A percentile compares a stretch with the other conserved stretches of the same genome.
These are phyloP conservation scores for Aciculoconidium aculeatum DNA, from an alignment of 805 yeast genomes.

Conservation along the genomic window DNA sequence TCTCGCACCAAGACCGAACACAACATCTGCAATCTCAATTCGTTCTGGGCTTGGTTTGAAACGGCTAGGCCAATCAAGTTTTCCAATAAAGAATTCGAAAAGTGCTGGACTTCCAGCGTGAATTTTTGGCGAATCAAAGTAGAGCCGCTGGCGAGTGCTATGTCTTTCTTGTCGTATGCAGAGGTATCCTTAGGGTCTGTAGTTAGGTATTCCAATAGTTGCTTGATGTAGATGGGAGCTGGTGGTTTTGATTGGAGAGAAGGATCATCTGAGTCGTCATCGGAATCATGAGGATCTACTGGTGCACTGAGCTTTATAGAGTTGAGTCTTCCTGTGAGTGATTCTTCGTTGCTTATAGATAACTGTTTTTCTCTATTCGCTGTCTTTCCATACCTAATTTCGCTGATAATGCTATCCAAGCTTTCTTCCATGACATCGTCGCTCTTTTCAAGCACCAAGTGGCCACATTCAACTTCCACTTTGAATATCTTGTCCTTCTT, in stretches of 20 bases:
- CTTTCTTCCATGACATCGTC: too few relatives aligned
- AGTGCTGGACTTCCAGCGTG: constrained; percentile 55
- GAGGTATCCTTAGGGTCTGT: constrained; percentile 39
- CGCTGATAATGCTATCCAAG: too few relatives aligned
- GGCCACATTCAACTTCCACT: constrained; percentile 12
- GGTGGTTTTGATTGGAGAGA: constrained; percentile 33
- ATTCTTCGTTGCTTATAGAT: too few relatives aligned
- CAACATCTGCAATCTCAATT: constrained; percentile 57
- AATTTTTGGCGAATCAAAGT: constrained; percentile 64
- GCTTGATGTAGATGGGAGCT: constrained; percentile 67
- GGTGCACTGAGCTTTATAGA: too few relatives aligned
- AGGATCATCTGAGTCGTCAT: constrained; percentile 56
- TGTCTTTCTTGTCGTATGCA: constrained; percentile 43
- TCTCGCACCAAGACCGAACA: constrained; percentile 57
- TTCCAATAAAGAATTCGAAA: constrained; percentile 49
- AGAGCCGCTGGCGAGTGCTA: constrained; percentile 50
- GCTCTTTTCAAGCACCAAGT: background rate
- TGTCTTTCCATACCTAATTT: too few relatives aligned
- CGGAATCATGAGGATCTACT: constrained; percentile 17
- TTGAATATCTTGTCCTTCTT: constrained; percentile 27
- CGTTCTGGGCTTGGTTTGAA: constrained; percentile 56
- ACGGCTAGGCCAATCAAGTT: constrained; percentile 51
- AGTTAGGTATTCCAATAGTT: constrained; percentile 52
- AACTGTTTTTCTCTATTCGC: too few relatives aligned
- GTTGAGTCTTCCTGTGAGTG: too few relatives aligned